Base-by-base conservation (phyloP, 2,329 filamentous ascomycete genomes). In the Periglandula ipomoeae region DNA sequence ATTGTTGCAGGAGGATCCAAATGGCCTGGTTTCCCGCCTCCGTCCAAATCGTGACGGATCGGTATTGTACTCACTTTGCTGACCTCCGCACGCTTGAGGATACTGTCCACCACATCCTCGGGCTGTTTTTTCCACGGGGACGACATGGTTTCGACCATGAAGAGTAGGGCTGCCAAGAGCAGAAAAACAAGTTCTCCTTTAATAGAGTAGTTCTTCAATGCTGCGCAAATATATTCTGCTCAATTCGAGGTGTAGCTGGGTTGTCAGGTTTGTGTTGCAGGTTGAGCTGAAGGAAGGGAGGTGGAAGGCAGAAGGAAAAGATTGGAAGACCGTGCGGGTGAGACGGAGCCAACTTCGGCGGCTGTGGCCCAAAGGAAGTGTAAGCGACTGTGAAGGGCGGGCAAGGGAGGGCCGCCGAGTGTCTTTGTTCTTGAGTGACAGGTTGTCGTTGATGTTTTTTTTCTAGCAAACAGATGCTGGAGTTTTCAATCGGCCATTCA, bases 11-110 rank as follows among this genome's bases (percentile, higher is more conserved):
- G 27, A 22, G n/a, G 23, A 26, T 11, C 26, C 8, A 32, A 10
- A 13, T 17, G 37, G 45, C 26, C 13, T n/a, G 24, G 19, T 0
- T 9, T n/a, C n/a, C 5, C 19, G 10, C 7, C 9, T n/a, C 8
- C 38, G 10, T 8, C 15, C 37, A 39, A 39, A 3, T 20, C 10
- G 35, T 15, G 9, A 24, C 9, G 24, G 17, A 26, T 30, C 20
- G 49, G 15, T 22, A 42, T 9, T 13, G 15, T n/a, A 66, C 74
- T 62, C 72, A 87, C 84, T 76, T 86, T 87, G 74, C 82, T 84
- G 58, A 87, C 79, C 73, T 87, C 83, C 53, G 81, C 82, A 69
- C 84, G 74, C 66, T 83, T 83, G 61, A 87, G 74, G 49, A 88
- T 82, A 65, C 79, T 79, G 64, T 85, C 82, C 48, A 74, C 80